These are phyloP conservation scores for Lepidium sativum DNA, from an alignment of 345 rosid species.

Conservation along the genomic window DNA sequence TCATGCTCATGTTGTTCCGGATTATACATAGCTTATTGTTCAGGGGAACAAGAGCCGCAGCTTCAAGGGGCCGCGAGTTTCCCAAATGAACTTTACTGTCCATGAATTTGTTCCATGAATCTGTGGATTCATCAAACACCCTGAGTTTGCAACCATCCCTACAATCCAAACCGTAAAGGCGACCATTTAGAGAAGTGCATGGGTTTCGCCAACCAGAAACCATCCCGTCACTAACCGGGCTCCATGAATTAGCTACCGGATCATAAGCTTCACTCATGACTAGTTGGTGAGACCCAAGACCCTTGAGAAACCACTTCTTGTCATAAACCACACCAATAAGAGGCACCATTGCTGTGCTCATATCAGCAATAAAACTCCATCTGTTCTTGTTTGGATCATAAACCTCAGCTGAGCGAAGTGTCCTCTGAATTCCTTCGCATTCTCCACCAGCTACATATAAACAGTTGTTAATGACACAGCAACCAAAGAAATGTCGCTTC, in stretches of 20 bases:
- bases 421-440: slow-evolving; percentile 87
- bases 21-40: slow-evolving; percentile 82
- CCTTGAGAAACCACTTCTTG: slow-evolving; percentile 90
- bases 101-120: slow-evolving; percentile 76
- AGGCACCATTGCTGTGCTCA: slow-evolving; percentile 99
- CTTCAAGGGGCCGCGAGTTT: slow-evolving; percentile 71
- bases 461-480: slow-evolving; percentile 87
- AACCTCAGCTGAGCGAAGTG: slow-evolving; percentile 90
- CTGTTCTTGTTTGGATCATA: slow-evolving; percentile 82
- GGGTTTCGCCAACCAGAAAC: slow-evolving; percentile 94
- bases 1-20: slow-evolving; percentile 92
- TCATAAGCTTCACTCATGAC: slow-evolving; percentile 89
- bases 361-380: slow-evolving; percentile 87
- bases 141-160: slow-evolving; percentile 87
- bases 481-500: slow-evolving; percentile 89
- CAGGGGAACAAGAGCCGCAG: slow-evolving; percentile 88
- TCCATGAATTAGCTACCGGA: slow-evolving; percentile 73
- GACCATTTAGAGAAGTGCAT: slow-evolving; percentile 61
- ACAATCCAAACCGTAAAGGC: slow-evolving; percentile 81
- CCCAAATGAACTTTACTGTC: slow-evolving; percentile 92
- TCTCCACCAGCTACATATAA: slow-evolving; percentile 98
- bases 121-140: slow-evolving; percentile 59
- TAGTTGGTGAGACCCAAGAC: slow-evolving; percentile 76
- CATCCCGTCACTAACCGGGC: slow-evolving; percentile 68
- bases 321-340: slow-evolving; percentile 83